Base-by-base conservation (phyloP, 2,329 filamentous ascomycete genomes). In the Fusarium stilboides region DNA sequence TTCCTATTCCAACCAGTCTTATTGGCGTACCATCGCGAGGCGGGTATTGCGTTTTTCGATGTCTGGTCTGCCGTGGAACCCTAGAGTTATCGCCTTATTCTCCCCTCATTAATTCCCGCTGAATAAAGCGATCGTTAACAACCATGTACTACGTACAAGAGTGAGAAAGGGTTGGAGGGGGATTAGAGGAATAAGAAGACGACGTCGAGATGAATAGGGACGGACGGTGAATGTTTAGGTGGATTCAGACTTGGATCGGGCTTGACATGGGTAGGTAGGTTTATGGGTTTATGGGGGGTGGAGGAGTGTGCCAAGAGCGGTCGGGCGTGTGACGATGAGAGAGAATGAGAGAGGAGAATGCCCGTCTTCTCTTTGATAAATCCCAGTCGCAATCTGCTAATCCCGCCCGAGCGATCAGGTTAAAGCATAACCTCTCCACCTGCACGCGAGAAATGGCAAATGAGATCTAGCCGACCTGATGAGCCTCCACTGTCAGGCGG, bases 311-410 rank as follows among this genome's bases (percentile, higher is more conserved):
- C 49, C 61, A 56, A 42, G 42, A 40, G 52, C 24, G 46, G n/a
- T 53, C 31, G 51, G 34, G 59, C 39, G 54, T 60, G 42, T 43
- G 33, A 20, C 37, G 44, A 20, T 39, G 37, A 37, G 33, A 33
- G 13, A 31, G 28, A 19, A 51, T 34, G 53, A 24, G 22, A 24
- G 19, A 42, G 55, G 33, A n/a, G n/a, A 44, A 22, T 24, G 20
- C 40, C 40, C 22, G 20, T 24, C 47, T 63, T 51, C 19, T n/a
- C 20, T 55, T 36, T 45, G 28, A 52, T 46, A 57, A 61, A 61
- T 62, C 26, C 65, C 42, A 44, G 69, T 68, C 57, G 69, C 69
- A 75, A 75, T 75, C 72, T 75, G 71, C 72, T 70, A 72, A 75
- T 69, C 60, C 65, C 63, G 63, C 67, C 62, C 69, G 65, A 72